These are phyloP conservation scores for Apiotrichum sp. DNA, from an alignment of 1,284 basidiomycete species.

Conservation along the genomic window DNA sequence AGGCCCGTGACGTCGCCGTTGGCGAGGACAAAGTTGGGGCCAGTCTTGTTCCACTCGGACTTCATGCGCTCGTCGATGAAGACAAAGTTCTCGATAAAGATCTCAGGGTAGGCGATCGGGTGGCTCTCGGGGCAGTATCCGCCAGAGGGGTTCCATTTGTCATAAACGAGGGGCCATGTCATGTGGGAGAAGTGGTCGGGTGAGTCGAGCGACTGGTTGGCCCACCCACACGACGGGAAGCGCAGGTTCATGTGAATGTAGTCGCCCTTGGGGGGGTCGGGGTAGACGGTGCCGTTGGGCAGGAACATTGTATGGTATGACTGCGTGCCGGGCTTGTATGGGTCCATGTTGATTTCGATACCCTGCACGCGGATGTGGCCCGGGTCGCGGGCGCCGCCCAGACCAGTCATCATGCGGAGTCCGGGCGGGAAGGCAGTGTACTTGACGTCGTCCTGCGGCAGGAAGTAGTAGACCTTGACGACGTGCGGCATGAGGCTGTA, in stretches of 20 bases:
- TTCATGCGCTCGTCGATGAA: neutral
- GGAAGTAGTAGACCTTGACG: constrained; percentile 41
- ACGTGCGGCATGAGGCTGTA: constrained; percentile 29
- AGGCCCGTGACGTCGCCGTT: constrained; percentile 14
- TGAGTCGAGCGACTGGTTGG: constrained; percentile 28
- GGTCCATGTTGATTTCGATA: constrained; percentile 3
- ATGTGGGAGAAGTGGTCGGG: constrained; percentile 43
- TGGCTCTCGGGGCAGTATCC: constrained; percentile 12
- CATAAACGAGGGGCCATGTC: constrained; percentile 29
- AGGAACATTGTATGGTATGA: constrained; percentile 14
- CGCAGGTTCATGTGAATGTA: constrained; percentile 19
- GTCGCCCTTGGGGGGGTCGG: neutral
- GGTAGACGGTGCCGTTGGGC: constrained; percentile 3
- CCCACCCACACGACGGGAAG: constrained; percentile 39
- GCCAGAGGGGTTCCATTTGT: neutral
- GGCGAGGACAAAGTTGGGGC: constrained; percentile 6
- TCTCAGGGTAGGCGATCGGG: constrained; percentile 12
- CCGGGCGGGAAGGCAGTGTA: constrained; percentile 42
- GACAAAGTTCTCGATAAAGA: constrained; percentile 7
- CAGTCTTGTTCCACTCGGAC: constrained; percentile 2
- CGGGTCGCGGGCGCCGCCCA: constrained; percentile 20
- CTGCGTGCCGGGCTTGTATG: constrained; percentile 1
- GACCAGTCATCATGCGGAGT: constrained; percentile 49
- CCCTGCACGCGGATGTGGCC: neutral
- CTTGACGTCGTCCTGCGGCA: neutral